Evolutionary conservation across 768 basidiomycete species (phyloP), one percentile per base, ranked within the genome.

Genomic region (Boletus sp.): DNA sequence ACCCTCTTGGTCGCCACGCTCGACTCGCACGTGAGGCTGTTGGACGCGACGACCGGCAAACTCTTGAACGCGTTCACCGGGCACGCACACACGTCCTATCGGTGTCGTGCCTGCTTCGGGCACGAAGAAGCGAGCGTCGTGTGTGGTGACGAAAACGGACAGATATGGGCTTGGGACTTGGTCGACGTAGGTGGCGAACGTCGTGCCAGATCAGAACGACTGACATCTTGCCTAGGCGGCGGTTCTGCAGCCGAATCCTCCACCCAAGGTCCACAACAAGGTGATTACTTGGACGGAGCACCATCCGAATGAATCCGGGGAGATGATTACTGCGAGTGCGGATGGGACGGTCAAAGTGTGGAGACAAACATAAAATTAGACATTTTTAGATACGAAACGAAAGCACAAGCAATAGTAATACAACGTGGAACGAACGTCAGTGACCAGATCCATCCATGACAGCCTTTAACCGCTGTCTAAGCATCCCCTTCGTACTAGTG

Each of bases 301-400:
- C 63, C 91, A 95, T 73, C 94, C 92, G 8, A 81, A 77, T 20
- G 88, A 93, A 54, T 78, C 83, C 7, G 84, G 84, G 17, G 93
- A 97, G 71, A 82, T 97, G 82, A 73, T 94, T 44, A 95, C 94
- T 4, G 86, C 93, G 1, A 92, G 93, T 65, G 89, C 90, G 18
- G 95, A 98, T 69, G 94, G 95, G 17, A 89, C 87, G 8, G 89
- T 89, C 55, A 96, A 94, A 71, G 84, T 98, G 15, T 98, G 95
- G 95, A 78, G 81, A 62, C 74, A 82, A 60, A 74, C 81, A 39
- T 68, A 32, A 66, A 2, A 60, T 45, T 55, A 46, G 20, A 47
- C 20, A 29, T 24, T 30, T 33, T 11, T 45, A 50, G 45, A 33
- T 50, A 47, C 44, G 7, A 37, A 51, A 47, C 30, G 28, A 56